Percentiles rank a stretch among this genome's conserved stretches.
Conservation (phyloP, 2,329 filamentous ascomycete species). For the Truncatella angustata region DNA sequence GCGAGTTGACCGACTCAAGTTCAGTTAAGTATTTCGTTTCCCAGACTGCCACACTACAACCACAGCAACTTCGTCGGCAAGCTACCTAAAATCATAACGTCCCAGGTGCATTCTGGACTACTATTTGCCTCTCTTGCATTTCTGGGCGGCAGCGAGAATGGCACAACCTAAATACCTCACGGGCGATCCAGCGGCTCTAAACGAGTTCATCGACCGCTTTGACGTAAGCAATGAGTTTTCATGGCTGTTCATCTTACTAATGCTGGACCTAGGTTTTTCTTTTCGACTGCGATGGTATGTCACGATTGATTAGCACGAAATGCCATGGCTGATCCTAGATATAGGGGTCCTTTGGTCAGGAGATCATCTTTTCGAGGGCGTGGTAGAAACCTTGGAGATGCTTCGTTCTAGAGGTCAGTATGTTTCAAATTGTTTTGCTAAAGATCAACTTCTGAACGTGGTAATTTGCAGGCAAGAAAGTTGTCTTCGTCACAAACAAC, state of each 20-base stretch:
- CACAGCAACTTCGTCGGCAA: background rate
- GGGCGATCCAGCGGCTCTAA: constrained; percentile 73
- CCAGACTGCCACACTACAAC: background rate
- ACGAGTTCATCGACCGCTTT: constrained; percentile 83
- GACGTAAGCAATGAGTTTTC: constrained; percentile 62
- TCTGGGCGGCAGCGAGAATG: constrained; percentile 21
- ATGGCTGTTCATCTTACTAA: constrained; percentile 13
- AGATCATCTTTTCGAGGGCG: constrained; percentile 81
- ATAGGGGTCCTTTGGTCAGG: constrained; percentile 91
- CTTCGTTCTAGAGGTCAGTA: constrained; percentile 74
- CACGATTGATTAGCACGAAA: background rate
- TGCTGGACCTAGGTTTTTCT: constrained; percentile 69
- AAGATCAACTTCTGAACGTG: background rate
- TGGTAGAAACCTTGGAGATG: constrained; percentile 81
- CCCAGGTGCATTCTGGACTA: background rate
- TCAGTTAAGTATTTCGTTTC: background rate
- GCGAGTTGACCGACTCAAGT: background rate
- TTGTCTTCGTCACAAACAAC: constrained; percentile 98
- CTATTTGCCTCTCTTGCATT: background rate
- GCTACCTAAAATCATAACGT: background rate
- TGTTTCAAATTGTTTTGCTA: background rate
- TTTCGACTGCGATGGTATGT: constrained; percentile 92
- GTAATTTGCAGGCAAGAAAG: constrained; percentile 68
- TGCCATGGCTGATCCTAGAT: background rate
- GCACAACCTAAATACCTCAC: constrained; percentile 65